Conservation (phyloP, 2,329 filamentous ascomycete species). For the Botrytis pseudocinerea region DNA sequence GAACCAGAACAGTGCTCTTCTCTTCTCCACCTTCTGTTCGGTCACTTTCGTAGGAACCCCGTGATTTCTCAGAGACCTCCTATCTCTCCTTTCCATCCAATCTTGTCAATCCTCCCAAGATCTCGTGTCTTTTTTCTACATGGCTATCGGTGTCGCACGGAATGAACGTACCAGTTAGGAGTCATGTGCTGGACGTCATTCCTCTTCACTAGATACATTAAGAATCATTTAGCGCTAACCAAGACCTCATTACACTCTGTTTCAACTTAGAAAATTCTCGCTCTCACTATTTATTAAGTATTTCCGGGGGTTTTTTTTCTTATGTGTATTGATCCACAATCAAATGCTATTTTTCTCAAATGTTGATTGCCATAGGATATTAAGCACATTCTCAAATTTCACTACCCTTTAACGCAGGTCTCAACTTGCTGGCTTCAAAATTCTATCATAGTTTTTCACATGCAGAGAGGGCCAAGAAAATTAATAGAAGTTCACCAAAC, state of each 20-base stretch:
- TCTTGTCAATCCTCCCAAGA: not conserved
- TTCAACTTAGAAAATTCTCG: rapidly evolving
- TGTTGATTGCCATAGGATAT: not conserved
- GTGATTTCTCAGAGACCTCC: not conserved
- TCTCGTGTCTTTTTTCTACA: not conserved
- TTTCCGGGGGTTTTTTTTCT: too few species aligned
- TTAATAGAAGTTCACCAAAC: rapidly evolving
- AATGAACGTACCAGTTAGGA: too few species aligned
- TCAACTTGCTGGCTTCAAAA: not conserved
- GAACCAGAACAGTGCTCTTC: not conserved
- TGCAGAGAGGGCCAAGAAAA: not conserved
- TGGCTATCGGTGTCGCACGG: not conserved
- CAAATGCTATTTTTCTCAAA: not conserved
- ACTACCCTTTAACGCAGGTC: rapidly evolving
- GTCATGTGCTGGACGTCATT: not conserved
- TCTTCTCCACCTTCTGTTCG: not conserved
- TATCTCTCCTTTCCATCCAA: not conserved
- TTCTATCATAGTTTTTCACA: not conserved
- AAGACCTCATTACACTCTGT: not conserved
- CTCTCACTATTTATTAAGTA: not conserved
- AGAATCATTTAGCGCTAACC: rapidly evolving
- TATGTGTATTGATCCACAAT: too few species aligned
- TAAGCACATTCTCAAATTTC: not conserved
- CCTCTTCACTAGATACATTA: not conserved
- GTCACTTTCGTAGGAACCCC: not conserved